Evolutionary conservation across 495 filamentous ascomycete genomes (phyloP).

Genomic region (Cryomyces antarcticus): DNA sequence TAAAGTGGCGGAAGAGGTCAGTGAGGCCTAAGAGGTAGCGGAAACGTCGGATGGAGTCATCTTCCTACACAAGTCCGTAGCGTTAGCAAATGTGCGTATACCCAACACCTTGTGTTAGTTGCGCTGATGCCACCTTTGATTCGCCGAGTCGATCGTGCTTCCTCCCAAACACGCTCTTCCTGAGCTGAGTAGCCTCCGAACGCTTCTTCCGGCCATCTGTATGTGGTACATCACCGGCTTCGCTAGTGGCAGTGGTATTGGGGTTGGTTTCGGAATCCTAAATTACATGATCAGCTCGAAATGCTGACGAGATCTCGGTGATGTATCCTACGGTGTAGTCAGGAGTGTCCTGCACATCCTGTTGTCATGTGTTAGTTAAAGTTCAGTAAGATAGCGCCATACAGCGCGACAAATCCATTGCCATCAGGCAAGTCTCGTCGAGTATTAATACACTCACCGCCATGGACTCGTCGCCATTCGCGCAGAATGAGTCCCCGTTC

Average conservation of each 20-base stretch:
- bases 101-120: not conserved
- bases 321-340: constrained; percentile 8
- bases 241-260: constrained; percentile 77
- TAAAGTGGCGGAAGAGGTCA: constrained; percentile 97
- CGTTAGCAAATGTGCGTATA: not conserved
- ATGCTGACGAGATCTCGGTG: not conserved
- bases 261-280: constrained; percentile 82
- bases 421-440: no score
- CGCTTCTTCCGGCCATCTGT: constrained; percentile 67
- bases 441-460: no score
- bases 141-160: constrained; percentile 81
- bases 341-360: constrained; percentile 9
- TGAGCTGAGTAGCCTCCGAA: constrained; percentile 65
- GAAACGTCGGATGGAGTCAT: constrained; percentile 88
- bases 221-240: constrained; percentile 43
- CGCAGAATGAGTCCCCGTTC: no score
- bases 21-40: constrained; percentile 90
- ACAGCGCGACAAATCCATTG: no score
- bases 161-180: constrained; percentile 80
- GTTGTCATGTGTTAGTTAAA: no score
- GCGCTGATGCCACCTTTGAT: constrained; percentile 45
- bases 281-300: not conserved
- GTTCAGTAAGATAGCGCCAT: no score
- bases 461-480: no score
- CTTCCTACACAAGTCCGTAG: constrained; percentile 36